Percentiles rank a stretch among this genome's conserved stretches.
Conservation (phyloP, 768 basidiomycete species). For the Mycena galericulata region DNA sequence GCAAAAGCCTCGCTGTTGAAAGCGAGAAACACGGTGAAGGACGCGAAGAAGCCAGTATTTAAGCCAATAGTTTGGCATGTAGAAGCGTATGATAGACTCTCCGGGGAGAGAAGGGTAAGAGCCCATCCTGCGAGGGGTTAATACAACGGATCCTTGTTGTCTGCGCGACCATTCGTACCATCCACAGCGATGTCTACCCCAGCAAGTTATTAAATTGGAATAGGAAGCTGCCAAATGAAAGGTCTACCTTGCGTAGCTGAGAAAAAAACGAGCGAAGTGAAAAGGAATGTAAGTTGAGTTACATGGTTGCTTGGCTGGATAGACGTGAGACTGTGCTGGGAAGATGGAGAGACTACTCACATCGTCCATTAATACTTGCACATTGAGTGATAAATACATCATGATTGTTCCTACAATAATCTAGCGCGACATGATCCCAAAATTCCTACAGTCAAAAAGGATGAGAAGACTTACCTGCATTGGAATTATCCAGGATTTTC, state of each 20-base stretch:
- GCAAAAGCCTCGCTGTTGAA: conserved; percentile 95
- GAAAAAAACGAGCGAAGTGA: conserved; percentile 91
- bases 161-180: conserved; percentile 63
- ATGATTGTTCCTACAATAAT: conserved; percentile 86
- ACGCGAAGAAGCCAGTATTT: conserved; percentile 94
- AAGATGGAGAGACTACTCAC: conserved; percentile 55
- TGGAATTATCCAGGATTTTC: conserved; percentile 99
- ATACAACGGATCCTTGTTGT: conserved; percentile 10
- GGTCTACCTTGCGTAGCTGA: conserved; percentile 97
- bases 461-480: too few relatives aligned
- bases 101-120: conserved; percentile 87
- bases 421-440: too few relatives aligned
- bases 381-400: conserved; percentile 81
- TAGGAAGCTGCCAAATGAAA: conserved; percentile 31
- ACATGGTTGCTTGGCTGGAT: conserved; percentile 86
- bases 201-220: conserved; percentile 28
- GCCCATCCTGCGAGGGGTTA: conserved; percentile 71
- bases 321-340: conserved; percentile 25
- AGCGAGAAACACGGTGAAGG: conserved; percentile 97
- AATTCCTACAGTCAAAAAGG: too few relatives aligned
- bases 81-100: conserved; percentile 95
- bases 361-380: conserved; percentile 81
- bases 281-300: conserved; percentile 80
- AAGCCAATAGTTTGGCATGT: conserved; percentile 98
- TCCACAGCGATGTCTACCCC: conserved; percentile 94